Evolutionary conservation across 2,329 filamentous ascomycete species (phyloP).

Genomic region (Trichoderma simmonsii): DNA sequence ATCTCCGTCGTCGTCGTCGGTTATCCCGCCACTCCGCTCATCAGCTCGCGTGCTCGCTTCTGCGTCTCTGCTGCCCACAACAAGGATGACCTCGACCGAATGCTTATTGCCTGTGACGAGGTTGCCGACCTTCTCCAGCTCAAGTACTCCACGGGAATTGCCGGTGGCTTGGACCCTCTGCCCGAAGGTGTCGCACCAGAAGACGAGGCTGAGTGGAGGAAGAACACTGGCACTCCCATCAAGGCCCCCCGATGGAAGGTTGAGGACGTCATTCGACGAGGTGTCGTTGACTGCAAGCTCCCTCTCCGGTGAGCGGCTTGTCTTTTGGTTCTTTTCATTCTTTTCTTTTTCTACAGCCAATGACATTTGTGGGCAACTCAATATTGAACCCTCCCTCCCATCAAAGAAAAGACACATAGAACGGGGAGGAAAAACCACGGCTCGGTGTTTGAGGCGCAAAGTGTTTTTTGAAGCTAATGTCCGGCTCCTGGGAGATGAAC

Average conservation of each 20-base stretch:
- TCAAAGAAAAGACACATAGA: conserved; percentile 10
- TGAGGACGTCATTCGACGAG: conserved; percentile 74
- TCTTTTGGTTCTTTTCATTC: conserved; percentile 20
- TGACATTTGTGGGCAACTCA: not conserved
- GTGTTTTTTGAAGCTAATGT: not conserved
- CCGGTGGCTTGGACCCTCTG: conserved; percentile 77
- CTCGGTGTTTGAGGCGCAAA: conserved; percentile 24
- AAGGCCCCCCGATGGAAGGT: conserved; percentile 76
- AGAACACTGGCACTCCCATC: conserved; percentile 63
- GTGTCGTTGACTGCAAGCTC: conserved; percentile 72
- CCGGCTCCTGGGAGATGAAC: not conserved
- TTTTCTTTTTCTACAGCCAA: not conserved
- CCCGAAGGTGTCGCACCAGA: conserved; percentile 68
- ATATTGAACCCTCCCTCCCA: not conserved
- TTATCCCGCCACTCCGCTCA: conserved; percentile 92
- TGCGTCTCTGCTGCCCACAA: conserved; percentile 95
- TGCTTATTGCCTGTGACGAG: conserved; percentile 87
- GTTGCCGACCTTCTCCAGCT: conserved; percentile 88
- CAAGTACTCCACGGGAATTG: conserved; percentile 95
- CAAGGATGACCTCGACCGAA: conserved; percentile 92
- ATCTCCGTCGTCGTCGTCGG: conserved; percentile 97
- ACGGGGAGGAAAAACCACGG: conserved; percentile 10
- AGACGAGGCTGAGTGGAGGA: conserved; percentile 67
- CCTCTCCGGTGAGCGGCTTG: conserved; percentile 56
- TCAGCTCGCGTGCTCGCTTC: conserved; percentile 91